Percentiles rank a stretch among this genome's conserved stretches.
Conservation (phyloP, 2,329 filamentous ascomycete genomes). For the Tolypocladium ophioglossoides region DNA sequence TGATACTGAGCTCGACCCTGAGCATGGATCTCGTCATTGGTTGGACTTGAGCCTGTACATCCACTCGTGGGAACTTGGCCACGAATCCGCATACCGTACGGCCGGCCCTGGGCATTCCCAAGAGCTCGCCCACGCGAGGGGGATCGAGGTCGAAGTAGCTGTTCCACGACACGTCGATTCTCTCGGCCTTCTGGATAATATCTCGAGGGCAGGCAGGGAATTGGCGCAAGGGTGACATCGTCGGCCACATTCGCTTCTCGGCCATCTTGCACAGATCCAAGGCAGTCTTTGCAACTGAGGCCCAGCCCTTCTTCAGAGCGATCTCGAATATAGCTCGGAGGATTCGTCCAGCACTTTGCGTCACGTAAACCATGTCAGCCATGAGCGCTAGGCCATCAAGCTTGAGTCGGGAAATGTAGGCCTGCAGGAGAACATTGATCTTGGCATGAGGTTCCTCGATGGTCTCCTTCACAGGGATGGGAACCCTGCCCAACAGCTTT, state of each 20-base stretch:
- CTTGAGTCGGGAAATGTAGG: conserved; percentile 90
- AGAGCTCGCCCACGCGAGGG: conserved; percentile 87
- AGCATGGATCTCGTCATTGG: conserved; percentile 92
- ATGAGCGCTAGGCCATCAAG: conserved; percentile 90
- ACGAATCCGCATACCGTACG: conserved; percentile 77
- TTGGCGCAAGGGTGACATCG: conserved; percentile 90
- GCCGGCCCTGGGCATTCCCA: conserved; percentile 83
- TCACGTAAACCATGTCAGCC: conserved; percentile 98
- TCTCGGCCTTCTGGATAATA: conserved; percentile 83
- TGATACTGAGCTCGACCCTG: conserved; percentile 79
- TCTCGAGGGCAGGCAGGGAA: conserved; percentile 76
- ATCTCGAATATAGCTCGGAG: conserved; percentile 95
- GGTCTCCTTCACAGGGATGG: conserved; percentile 93
- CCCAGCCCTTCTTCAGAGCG: conserved; percentile 93
- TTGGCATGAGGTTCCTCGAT: conserved; percentile 96
- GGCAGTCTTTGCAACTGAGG: conserved; percentile 82
- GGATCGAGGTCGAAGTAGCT: conserved; percentile 96
- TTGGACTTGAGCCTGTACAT: conserved; percentile 87
- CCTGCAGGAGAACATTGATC: conserved; percentile 94
- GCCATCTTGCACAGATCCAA: conserved; percentile 98
- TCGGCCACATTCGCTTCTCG: conserved; percentile 99
- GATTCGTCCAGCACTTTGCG: conserved; percentile 93
- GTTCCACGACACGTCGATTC: conserved; percentile 86
- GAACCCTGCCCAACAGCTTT: conserved; percentile 80
- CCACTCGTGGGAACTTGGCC: conserved; percentile 84